Conservation (phyloP, 257 asterid genomes). For the Solanum corneliomulleri region DNA sequence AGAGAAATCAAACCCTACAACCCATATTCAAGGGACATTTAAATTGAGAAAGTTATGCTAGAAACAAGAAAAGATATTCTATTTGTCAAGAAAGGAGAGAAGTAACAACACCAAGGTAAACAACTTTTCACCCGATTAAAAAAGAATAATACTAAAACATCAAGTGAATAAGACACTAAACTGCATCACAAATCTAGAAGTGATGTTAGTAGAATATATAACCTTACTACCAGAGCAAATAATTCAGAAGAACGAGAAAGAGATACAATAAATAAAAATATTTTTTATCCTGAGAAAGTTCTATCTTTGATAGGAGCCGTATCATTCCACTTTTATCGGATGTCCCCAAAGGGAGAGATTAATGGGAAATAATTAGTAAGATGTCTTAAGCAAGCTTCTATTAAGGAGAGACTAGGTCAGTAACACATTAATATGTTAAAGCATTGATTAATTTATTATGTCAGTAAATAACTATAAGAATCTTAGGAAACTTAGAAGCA, state of each 20-base stretch:
- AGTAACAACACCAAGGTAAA: not conserved
- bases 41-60: not conserved
- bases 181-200: not conserved
- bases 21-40: not conserved
- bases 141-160: not conserved
- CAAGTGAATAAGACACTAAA: not conserved
- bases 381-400: not conserved
- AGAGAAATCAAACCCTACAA: constrained; percentile 64
- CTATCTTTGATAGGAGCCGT: not conserved
- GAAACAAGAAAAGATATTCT: not conserved
- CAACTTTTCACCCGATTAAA: not conserved
- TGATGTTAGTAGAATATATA: not conserved
- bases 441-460: not conserved
- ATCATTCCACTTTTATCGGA: not conserved
- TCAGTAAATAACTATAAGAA: not conserved
- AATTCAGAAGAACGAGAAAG: not conserved
- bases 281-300: not conserved
- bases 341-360: not conserved
- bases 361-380: not conserved
- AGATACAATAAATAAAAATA: not conserved
- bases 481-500: not conserved
- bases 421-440: not conserved
- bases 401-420: not conserved
- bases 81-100: not conserved
- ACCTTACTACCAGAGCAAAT: not conserved